Percentiles rank a stretch among this genome's conserved stretches.
phyloP scores from a whole-genome alignment of 306 rosid species.

The barrel medic (Medicago truncatula) region MtrunA17r5.0-ANR NC_053049.1:48912001-48912500 shows the following conservation, averaged over 20 bases:
- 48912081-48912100: neutral
- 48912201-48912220: constrained; percentile 22
- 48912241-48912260: neutral
- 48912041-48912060: constrained; percentile 1
- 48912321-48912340: constrained; percentile 66
- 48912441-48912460: constrained; percentile 62
- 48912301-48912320: constrained; percentile 71
- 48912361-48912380: constrained; percentile 68
- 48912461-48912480: constrained; percentile 69
- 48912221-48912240: constrained; percentile 32
- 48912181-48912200: constrained; percentile 17
- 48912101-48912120: neutral
- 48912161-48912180: constrained; percentile 2
- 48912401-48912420: constrained; percentile 54
- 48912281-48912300: constrained; percentile 14
- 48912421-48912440: constrained; percentile 72
- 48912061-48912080: neutral
- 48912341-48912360: constrained; percentile 69
- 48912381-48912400: constrained; percentile 68
- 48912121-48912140: neutral
- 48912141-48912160: constrained; percentile 11
- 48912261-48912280: constrained; percentile 31
- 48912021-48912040: constrained; percentile 14
- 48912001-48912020: constrained; percentile 13
- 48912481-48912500: constrained; percentile 62